A percentile compares a stretch with the other conserved stretches of the same genome.
Conservation (phyloP, 345 rosid species). For the Citrus maxima region DNA sequence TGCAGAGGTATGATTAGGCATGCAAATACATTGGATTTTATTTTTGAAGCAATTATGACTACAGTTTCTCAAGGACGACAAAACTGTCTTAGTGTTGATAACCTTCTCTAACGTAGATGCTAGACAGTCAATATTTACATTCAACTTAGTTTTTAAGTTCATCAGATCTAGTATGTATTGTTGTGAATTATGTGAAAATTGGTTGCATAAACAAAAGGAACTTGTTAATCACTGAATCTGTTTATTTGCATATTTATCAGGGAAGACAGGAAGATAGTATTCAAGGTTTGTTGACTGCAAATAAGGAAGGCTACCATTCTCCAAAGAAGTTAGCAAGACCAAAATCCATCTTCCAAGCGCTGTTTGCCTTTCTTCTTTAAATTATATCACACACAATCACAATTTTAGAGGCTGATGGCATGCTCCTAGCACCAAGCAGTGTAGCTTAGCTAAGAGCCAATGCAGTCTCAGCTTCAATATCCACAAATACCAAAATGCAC, state of each 20-base stretch:
- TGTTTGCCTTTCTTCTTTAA: slow-evolving; percentile 80
- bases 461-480: background rate
- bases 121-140: background rate
- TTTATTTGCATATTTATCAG: slow-evolving; percentile 22
- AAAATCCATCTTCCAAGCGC: slow-evolving; percentile 67
- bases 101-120: background rate
- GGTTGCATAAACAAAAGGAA: background rate
- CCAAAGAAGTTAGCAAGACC: slow-evolving; percentile 36
- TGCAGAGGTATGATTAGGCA: slow-evolving; percentile 39
- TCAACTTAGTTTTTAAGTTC: background rate
- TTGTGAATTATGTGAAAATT: background rate
- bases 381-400: slow-evolving; percentile 3
- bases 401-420: slow-evolving; percentile 6
- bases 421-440: background rate
- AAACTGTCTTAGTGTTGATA: background rate
- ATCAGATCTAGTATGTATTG: background rate
- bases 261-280: slow-evolving; percentile 43
- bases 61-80: background rate
- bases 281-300: slow-evolving; percentile 42
- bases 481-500: background rate
- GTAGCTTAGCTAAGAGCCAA: slow-evolving; percentile 13
- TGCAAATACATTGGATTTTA: background rate
- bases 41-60: background rate
- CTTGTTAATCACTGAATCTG: background rate
- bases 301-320: slow-evolving; percentile 23